Base-by-base conservation (phyloP, 225 moss, liverwort and hornwort species). In the Physcomitrellopsis africana region DNA sequence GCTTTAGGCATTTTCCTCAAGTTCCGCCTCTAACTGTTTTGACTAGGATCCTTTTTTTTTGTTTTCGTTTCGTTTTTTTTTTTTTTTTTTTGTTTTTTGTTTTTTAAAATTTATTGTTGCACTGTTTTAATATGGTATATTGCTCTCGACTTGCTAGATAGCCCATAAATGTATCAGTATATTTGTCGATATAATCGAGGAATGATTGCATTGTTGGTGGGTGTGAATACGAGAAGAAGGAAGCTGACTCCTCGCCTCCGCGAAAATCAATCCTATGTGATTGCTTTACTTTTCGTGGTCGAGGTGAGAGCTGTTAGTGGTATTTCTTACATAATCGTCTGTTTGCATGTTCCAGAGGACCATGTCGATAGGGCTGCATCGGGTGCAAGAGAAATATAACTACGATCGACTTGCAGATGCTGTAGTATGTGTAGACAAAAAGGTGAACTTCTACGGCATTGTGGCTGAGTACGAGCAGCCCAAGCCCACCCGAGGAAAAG, bases 401-500 rank as follows among this genome's bases (percentile, higher is more conserved):
- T 96, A 96, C 81, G 51, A 71, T 3, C 62, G 56, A 17, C 79
- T 96, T 69, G 15, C 17, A 74, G 94, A 96, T 72, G 89, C 89
- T 20, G 80, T 92, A 13, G 41, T 89, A 18, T 88, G 79, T 68
- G 78, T 82, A 32, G 75, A 78, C 6, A 65, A 83, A 60, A 92
- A 84, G 80, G 91, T 92, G 42, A 92, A 96, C 81, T 87, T 96
- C 62, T 96, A 92, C 61, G 96, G 92, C 55, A 85, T 91, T 58
- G 91, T 96, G 54, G 71, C 84, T 32, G 96, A 92, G 78, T 96
- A 92, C 59, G 92, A 94, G 60, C 86, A 89, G 77, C 96, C 96
- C 13, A 92, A 86, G 76, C 29, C n/a, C 42, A 94, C 96, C 60
- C 86, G 89, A 55, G 92, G 91, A 67, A 6, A 9, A 68, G 89